Conservation (phyloP, 169 alveolate species). For the Babesia sp. region DNA sequence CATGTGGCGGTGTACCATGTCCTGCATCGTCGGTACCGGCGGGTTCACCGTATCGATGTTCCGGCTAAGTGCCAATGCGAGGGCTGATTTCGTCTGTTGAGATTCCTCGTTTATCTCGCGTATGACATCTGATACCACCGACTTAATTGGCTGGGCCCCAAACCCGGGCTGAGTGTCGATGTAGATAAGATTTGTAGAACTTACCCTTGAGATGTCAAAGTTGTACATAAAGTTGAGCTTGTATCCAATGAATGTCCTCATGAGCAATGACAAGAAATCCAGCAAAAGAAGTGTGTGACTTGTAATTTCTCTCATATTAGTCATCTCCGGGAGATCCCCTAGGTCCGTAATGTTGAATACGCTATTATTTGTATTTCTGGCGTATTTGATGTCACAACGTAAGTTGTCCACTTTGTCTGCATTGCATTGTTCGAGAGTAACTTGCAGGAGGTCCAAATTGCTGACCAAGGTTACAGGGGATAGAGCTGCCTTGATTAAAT, state of each 20-base stretch:
- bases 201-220: background rate
- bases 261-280: slow-evolving; percentile 9
- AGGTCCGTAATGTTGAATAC: background rate
- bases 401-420: background rate
- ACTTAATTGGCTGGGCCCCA: background rate
- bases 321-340: background rate
- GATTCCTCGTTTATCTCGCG: slow-evolving; percentile 28
- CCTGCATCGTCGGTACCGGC: background rate
- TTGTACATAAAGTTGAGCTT: slow-evolving; percentile 15
- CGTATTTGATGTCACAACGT: background rate
- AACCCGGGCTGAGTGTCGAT: background rate
- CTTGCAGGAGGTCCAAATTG: slow-evolving; percentile 14
- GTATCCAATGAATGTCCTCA: slow-evolving; percentile 30
- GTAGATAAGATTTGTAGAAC: background rate
- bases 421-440: background rate
- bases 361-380: background rate
- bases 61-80: slow-evolving; percentile 11
- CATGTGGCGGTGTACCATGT: slow-evolving; percentile 18
- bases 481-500: slow-evolving; percentile 14
- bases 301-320: background rate
- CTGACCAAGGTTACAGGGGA: slow-evolving; percentile 28
- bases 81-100: slow-evolving; percentile 10
- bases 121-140: slow-evolving; percentile 24
- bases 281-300: background rate
- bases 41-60: background rate